Base-by-base conservation (phyloP, 805 yeast genomes). In the Starmerella vaccinii region DNA sequence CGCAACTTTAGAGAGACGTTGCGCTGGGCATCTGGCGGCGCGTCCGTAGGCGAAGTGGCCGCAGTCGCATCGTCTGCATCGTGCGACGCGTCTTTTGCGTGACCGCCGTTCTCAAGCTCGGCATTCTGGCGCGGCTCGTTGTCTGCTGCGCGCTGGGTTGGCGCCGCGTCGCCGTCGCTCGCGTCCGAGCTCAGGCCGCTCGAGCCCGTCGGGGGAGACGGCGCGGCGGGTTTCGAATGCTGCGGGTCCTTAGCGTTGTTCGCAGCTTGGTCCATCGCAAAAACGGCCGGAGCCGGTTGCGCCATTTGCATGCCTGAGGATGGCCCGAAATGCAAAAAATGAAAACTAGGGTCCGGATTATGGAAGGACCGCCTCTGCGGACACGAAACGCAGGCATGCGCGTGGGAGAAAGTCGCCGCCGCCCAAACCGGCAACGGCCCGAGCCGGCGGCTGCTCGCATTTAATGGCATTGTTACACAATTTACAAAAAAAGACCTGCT, bases 311-410 rank as follows among this genome's bases (percentile, higher is more conserved):
- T 39, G 43, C 43, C 30, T 23, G 29, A 23, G 38, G 22, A 24
- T 18, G 15, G 40, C 43, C 30, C 30, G 29, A 39, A 15, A 24
- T 39, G 43, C 43, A 27, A 39, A 39, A 39, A 39, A 39, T 39
- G 43, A 39, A 39, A 39, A 39, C 43, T 39, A 39, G 43, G 43
- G 43, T 39, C 43, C 43, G 43, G 43, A 39, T 39, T 39, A 39
- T 39, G 43, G 43, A 39, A 39, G 43, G 43, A 39, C 43, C 26
- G 26, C 41, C 27, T 34, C 19, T 34, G 38, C 35, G 35, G n/a
- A 16, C 35, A 32, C 35, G 2, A 2, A 9, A 8, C 18, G 18
- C 16, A 16, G 22, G 38, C 22, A 6, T 13, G 38, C 38, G 35
- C 38, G 38, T 15, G 22, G 38, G 38, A 16, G 38, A n/a, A 32